Percentiles rank a stretch among this genome's conserved stretches.
Evolutionary conservation across 345 rosid species (phyloP).

Genomic region (Aegle marmelos): DNA sequence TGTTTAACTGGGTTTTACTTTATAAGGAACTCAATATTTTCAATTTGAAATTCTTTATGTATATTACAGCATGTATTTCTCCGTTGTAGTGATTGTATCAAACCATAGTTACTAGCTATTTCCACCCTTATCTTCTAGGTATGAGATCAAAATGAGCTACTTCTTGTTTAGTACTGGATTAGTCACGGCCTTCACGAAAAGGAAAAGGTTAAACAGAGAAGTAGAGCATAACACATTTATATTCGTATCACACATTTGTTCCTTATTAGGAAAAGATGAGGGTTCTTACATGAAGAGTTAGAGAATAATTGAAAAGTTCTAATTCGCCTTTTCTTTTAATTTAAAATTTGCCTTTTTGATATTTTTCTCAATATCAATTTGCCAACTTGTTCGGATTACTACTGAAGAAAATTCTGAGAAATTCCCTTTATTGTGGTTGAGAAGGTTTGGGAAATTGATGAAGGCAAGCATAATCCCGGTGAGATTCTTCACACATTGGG

Average conservation of each 20-base stretch:
- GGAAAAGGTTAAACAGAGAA: too few species aligned
- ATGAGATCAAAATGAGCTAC: not conserved
- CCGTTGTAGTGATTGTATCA: not conserved
- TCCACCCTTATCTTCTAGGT: too few species aligned
- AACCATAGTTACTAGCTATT: not conserved
- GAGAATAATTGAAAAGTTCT: not conserved
- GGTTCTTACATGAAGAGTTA: not conserved
- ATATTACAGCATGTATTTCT: not conserved
- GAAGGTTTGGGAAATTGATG: conserved; percentile 96
- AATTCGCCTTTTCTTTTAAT: not conserved
- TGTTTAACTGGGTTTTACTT: conserved; percentile 6
- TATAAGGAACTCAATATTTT: not conserved
- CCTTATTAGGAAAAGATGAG: not conserved
- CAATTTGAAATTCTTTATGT: not conserved
- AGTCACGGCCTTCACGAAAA: too few species aligned
- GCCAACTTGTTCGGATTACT: not conserved
- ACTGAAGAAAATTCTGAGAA: not conserved
- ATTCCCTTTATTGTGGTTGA: conserved; percentile 16
- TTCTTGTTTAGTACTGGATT: too few species aligned
- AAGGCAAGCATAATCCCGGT: conserved; percentile 80
- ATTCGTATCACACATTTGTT: too few species aligned
- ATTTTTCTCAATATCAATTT: not conserved
- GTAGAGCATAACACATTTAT: too few species aligned
- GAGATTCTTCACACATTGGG: conserved; percentile 82
- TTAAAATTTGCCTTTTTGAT: not conserved